Evolutionary conservation across 306 rosid species (phyloP).

Genomic region (Pachyrhizus erosus): DNA sequence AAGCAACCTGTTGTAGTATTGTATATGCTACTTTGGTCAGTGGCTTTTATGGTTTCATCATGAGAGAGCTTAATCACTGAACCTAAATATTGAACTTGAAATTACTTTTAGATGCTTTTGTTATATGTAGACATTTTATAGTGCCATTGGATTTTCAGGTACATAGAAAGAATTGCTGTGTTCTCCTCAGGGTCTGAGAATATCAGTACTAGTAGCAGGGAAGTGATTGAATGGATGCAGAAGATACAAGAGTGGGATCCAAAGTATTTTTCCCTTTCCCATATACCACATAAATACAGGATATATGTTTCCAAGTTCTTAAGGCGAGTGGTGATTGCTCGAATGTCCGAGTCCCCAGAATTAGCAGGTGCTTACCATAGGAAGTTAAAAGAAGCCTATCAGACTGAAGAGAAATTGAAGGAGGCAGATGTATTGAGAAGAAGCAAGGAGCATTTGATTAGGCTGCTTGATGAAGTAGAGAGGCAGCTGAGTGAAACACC

Average conservation of each 20-base stretch:
- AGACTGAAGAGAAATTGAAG: slow-evolving; percentile 81
- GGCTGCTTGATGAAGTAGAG: slow-evolving; percentile 81
- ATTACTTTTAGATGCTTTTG: slow-evolving; percentile 1
- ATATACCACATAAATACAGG: slow-evolving; percentile 75
- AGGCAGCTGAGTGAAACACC: slow-evolving; percentile 62
- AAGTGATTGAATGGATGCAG: slow-evolving; percentile 89
- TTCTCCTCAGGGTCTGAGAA: slow-evolving; percentile 68
- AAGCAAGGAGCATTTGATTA: slow-evolving; percentile 65
- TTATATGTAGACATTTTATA: slow-evolving; percentile 11
- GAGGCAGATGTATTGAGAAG: slow-evolving; percentile 56
- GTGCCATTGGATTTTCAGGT: slow-evolving; percentile 60
- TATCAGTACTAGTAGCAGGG: slow-evolving; percentile 53
- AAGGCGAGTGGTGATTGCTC: slow-evolving; percentile 79
- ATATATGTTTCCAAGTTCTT: slow-evolving; percentile 71
- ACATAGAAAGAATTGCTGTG: slow-evolving; percentile 85
- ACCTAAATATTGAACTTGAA: slow-evolving; percentile 21
- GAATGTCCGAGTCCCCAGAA: slow-evolving; percentile 90
- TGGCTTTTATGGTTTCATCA: neutral
- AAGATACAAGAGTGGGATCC: slow-evolving; percentile 92
- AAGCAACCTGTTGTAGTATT: slow-evolving; percentile 30
- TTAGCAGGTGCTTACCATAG: slow-evolving; percentile 82
- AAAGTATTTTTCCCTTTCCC: slow-evolving; percentile 70
- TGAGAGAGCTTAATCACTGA: slow-evolving; percentile 3
- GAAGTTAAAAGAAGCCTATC: slow-evolving; percentile 82
- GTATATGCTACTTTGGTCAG: slow-evolving; percentile 6